These are phyloP conservation scores for Pisolithus marmoratus DNA, from an alignment of 768 basidiomycete species.

Conservation along the genomic window DNA sequence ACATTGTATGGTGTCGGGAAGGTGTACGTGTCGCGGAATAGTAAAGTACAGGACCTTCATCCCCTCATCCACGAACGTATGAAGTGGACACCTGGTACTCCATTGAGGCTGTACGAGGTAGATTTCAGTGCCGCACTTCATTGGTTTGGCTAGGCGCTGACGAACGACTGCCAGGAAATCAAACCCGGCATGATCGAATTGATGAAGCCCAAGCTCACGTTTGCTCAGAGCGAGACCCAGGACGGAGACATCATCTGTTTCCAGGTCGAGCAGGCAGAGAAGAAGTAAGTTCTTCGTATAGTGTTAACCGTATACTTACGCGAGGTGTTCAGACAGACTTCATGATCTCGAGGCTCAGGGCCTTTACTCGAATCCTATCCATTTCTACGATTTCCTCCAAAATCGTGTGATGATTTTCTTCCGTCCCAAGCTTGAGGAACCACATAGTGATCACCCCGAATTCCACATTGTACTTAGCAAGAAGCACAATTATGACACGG, in stretches of 20 bases:
- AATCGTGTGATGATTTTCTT: conserved; percentile 95
- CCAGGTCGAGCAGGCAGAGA: conserved; percentile 92
- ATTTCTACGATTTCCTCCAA: conserved; percentile 97
- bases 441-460: conserved; percentile 69
- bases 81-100: conserved; percentile 90
- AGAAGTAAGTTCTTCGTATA: conserved; percentile 60
- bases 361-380: conserved; percentile 83
- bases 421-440: conserved; percentile 85
- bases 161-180: conserved; percentile 65
- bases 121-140: conserved; percentile 7
- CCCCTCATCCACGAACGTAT: conserved; percentile 88
- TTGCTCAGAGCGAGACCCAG: conserved; percentile 96
- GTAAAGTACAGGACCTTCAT: conserved; percentile 82
- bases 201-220: conserved; percentile 94
- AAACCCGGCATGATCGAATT: conserved; percentile 99
- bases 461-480: conserved; percentile 92
- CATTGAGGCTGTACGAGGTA: conserved; percentile 92
- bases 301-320: conserved; percentile 2
- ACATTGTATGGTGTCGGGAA: conserved; percentile 82
- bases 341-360: conserved; percentile 86
- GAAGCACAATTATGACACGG: conserved; percentile 97
- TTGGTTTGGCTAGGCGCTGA: background rate
- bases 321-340: conserved; percentile 40
- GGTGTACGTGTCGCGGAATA: conserved; percentile 77
- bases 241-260: conserved; percentile 99